Conservation (phyloP, 305 asterid species). For the Stenogyne calaminthoides region DNA sequence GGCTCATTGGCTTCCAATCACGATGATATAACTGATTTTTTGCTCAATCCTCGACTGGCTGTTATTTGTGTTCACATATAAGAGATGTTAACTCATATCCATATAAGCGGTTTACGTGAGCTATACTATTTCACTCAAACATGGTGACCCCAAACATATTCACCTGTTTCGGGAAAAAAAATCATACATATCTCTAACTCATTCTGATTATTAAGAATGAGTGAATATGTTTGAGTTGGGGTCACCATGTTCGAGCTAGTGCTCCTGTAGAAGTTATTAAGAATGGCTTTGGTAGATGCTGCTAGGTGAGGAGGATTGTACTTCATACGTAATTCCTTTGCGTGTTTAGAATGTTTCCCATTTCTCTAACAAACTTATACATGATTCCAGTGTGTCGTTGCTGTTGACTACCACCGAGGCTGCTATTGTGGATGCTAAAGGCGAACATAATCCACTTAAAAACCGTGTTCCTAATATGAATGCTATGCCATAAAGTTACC, state of each 20-base stretch:
- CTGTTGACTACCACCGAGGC: conserved; percentile 84
- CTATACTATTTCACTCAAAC: conserved; percentile 13
- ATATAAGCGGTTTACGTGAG: neutral
- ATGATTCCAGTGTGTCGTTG: conserved; percentile 59
- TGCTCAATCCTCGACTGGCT: neutral
- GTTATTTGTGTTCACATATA: neutral
- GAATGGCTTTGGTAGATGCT: conserved; percentile 81
- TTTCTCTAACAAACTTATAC: conserved; percentile 19
- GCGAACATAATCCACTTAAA: conserved; percentile 57
- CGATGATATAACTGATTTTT: neutral
- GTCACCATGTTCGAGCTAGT: too few species aligned
- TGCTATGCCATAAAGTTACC: conserved; percentile 46
- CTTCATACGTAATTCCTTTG: neutral
- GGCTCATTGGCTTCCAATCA: neutral
- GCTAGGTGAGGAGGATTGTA: conserved; percentile 57
- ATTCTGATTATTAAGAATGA: conserved; percentile 29
- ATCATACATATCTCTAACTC: too few species aligned
- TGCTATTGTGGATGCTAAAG: conserved; percentile 54
- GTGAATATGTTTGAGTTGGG: too few species aligned
- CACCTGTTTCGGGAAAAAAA: too few species aligned
- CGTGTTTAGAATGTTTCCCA: neutral
- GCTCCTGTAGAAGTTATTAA: conserved; percentile 76
- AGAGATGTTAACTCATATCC: neutral
- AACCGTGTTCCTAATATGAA: conserved; percentile 65
- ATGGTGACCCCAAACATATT: too few species aligned